Evolutionary conservation across 164 flowering plant genomes (phyloP).

Genomic region (Liriodendron chinense): DNA sequence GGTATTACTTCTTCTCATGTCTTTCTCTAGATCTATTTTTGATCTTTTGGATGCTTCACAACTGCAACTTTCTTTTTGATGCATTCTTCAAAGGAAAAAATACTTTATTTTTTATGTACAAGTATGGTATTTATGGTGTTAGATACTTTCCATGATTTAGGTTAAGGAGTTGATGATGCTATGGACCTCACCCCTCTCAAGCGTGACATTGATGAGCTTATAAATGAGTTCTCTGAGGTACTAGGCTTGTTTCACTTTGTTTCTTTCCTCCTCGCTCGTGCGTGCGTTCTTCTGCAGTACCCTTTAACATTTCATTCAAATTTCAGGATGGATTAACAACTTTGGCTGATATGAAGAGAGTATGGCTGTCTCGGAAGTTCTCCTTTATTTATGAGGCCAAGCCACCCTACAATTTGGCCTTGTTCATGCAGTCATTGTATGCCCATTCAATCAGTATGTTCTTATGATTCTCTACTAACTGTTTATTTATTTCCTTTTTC

Average conservation of each 20-base stretch:
- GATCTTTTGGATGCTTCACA: neutral
- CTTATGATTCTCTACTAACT: neutral
- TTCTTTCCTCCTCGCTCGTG: neutral
- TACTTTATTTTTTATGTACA: too few relatives aligned
- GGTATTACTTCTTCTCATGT: too few relatives aligned
- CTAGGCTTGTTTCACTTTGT: neutral
- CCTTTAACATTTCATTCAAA: neutral
- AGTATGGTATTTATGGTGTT: neutral
- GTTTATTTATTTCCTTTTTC: neutral
- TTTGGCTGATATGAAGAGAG: constrained; percentile 70
- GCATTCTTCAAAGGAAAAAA: neutral
- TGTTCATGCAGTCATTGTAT: constrained; percentile 83
- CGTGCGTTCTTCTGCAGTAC: neutral
- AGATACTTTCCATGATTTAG: neutral
- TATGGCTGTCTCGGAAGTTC: constrained; percentile 75
- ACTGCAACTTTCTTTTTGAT: neutral
- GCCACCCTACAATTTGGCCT: constrained; percentile 51
- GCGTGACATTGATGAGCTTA: constrained; percentile 78
- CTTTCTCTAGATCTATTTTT: neutral
- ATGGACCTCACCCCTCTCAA: constrained; percentile 70
- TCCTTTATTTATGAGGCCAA: constrained; percentile 73
- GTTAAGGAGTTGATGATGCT: constrained; percentile 1
- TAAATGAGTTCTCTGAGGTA: constrained; percentile 64
- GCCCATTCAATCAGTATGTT: constrained; percentile 64
- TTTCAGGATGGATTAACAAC: constrained; percentile 47